Evolutionary conservation across 345 rosid genomes (phyloP).

Genomic region (Citrus hindsii): DNA sequence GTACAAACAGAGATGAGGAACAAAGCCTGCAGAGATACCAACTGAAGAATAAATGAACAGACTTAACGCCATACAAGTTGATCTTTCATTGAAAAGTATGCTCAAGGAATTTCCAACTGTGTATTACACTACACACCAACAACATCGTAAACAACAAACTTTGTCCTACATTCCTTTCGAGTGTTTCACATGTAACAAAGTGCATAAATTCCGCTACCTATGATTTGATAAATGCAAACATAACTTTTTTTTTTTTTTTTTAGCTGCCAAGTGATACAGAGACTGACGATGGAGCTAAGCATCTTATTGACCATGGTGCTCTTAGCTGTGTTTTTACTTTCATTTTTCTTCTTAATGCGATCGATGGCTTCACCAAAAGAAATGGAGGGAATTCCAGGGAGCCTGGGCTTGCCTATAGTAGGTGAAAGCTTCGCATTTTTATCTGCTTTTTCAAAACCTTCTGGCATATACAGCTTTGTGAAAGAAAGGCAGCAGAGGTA

Average conservation of each 20-base stretch:
- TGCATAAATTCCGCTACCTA: neutral
- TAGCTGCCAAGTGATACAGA: neutral
- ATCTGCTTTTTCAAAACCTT: constrained; percentile 50
- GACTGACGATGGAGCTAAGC: constrained; percentile 41
- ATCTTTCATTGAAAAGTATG: neutral
- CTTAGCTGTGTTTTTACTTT: constrained; percentile 18
- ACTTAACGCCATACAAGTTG: neutral
- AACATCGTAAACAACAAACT: neutral
- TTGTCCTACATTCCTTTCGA: neutral
- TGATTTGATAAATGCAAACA: neutral
- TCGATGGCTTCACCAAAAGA: constrained; percentile 44
- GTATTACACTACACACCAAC: neutral
- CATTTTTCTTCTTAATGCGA: constrained; percentile 22
- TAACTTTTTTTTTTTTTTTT: neutral
- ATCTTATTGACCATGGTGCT: constrained; percentile 25
- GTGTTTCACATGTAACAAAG: neutral
- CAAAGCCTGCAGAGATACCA: neutral
- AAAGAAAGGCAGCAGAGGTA: constrained; percentile 54
- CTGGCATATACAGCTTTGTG: constrained; percentile 59
- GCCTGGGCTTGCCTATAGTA: constrained; percentile 56
- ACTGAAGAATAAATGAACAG: neutral
- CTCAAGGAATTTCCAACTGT: neutral
- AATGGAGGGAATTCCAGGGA: constrained; percentile 57
- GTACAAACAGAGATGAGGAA: neutral
- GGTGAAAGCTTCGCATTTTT: constrained; percentile 63